Base-by-base conservation (phyloP, 2,329 filamentous ascomycete genomes). In the Aurifilum marmelostoma region DNA sequence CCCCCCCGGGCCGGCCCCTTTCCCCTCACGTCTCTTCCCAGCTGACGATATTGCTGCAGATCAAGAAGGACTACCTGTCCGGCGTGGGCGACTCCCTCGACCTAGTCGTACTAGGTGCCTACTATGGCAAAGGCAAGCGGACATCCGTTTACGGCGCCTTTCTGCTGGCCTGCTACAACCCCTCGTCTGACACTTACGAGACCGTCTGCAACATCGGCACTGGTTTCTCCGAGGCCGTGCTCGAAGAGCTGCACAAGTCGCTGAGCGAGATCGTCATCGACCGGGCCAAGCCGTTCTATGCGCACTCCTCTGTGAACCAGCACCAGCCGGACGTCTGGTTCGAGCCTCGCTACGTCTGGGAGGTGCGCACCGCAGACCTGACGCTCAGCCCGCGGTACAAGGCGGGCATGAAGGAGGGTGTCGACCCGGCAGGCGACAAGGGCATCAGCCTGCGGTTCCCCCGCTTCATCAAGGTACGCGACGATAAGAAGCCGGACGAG, bases 291-390 rank as follows among this genome's bases (percentile, higher is more conserved):
- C 96, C 96, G 0, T 99, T 97, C 79, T 99, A 98, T 80, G 86
- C 89, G 0, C 96, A 99, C 79, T 94, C 92, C 4, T 83, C 86
- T 0, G 93, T 92, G 64, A 89, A 89, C 63, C 95, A 97, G 80
- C 94, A 98, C 78, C 96, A 99, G 79, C 96, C 96, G 1, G 96
- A 99, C 78, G 94, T 99, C 50, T 99, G 96, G 96, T 96, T 99
- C 78, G 96, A 99, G 84, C 93, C 96, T 18, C 89, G 90, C 56
- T 91, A 91, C 75, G 96, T 99, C 1, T 99, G 96, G 96, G 96
- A 99, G 81, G 94, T 99, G 74, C 97, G 95, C 83, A 97, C 95
- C 16, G 96, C 96, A 1, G 96, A 99, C 83, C 80, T 99, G 75
- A 98, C 96, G 1, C 86, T 99, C 29, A 95, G 91, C 74, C 96